Evolutionary conservation across 352 stramenopile species (phyloP), one percentile per base, ranked within the genome.

Genomic region (Globisporangium parvum): DNA sequence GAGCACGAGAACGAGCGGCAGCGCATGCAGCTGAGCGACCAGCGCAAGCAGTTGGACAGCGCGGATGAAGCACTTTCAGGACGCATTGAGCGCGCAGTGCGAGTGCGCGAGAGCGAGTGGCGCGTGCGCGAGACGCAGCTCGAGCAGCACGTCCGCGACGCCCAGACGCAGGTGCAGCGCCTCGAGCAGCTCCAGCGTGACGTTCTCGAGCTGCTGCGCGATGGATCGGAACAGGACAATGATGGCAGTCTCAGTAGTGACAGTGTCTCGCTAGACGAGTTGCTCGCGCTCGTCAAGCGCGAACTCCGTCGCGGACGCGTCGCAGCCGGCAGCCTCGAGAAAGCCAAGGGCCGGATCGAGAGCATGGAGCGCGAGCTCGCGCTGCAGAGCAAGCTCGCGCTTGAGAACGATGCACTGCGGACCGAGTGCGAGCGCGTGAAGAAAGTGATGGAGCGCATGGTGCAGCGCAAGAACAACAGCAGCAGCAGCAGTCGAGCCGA

Each of bases 241-340:
- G 31, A 37, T 3, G 57, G 31, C 9, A 24, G 45, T 1, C 5
- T 47, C 3, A 55, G 57, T 15, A 46, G 17, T 6, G 35, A 55
- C 2, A 6, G 42, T 47, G 6, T 50, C 14, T 17, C 40, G 11
- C 28, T 10, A 3, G 21, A 51, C 4, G 65, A 80, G 24, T 62
- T 89, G 39, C 71, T 69, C 21, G 47, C 58, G 12, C 61, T 74
- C 12, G 57, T 87, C 23, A 64, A 67, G 18, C 53, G 80, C 51
- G 62, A 76, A 20, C 59, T 77, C 64, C 10, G 55, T 68, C 11
- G 55, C 56, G 33, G 48, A 57, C 14, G 53, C 52, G 35, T 57
- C 74, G 31, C 31, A 9, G 31, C 31, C 8, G 31, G 6, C 11
- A 62, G 5, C 4, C 57, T 21, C n/a, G 63, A 62, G 26, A 64